phyloP scores from a whole-genome alignment of 768 basidiomycete species.

The Trametes punicea region DNA sequence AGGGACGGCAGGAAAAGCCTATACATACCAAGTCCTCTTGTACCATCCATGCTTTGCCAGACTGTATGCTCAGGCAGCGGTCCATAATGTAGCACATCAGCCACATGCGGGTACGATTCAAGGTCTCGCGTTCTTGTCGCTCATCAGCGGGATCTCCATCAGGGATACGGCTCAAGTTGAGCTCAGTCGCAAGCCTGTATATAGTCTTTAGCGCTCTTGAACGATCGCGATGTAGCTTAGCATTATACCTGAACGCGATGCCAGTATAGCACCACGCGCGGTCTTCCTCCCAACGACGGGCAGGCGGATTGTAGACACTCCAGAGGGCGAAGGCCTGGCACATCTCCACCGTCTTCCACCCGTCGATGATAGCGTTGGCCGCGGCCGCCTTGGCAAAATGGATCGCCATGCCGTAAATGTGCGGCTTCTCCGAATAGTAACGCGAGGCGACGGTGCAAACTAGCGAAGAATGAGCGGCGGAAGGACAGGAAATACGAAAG shows the following conservation, averaged over 20 bases:
- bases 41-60: slow-evolving; percentile 70
- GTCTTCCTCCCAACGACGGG: slow-evolving; percentile 67
- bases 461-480: slow-evolving; percentile 25
- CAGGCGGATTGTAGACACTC: slow-evolving; percentile 59
- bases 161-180: slow-evolving; percentile 58
- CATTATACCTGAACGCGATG: slow-evolving; percentile 56
- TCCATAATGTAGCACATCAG: slow-evolving; percentile 75
- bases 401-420: slow-evolving; percentile 54
- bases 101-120: slow-evolving; percentile 74
- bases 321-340: slow-evolving; percentile 74
- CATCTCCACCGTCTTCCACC: slow-evolving; percentile 67
- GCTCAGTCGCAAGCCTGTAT: slow-evolving; percentile 64
- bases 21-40: slow-evolving; percentile 59
- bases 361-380: slow-evolving; percentile 56
- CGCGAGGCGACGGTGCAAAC: slow-evolving; percentile 71
- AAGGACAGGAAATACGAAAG: background rate
- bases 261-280: slow-evolving; percentile 72
- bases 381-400: slow-evolving; percentile 62
- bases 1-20: slow-evolving; percentile 27
- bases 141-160: slow-evolving; percentile 40
- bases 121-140: slow-evolving; percentile 59
- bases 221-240: background rate
- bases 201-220: background rate
- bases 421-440: slow-evolving; percentile 54
- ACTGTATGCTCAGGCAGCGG: slow-evolving; percentile 69